phyloP scores from a whole-genome alignment of 495 filamentous ascomycete species.

The Penicillium crystallinum region DNA sequence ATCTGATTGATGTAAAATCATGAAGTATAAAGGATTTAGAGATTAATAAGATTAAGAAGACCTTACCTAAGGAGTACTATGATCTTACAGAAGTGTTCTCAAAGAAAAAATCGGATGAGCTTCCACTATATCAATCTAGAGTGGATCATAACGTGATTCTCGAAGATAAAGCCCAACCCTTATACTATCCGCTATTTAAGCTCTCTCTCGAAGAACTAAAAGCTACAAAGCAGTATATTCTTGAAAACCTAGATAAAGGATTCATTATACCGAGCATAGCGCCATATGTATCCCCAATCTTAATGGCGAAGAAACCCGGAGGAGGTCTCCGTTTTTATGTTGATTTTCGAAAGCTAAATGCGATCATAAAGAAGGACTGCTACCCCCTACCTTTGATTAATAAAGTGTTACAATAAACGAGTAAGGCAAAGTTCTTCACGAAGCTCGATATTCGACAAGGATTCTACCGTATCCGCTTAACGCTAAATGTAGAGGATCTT shows the following conservation, averaged over 20 bases:
- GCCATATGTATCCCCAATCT: conserved; percentile 21
- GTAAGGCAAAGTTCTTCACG: conserved; percentile 31
- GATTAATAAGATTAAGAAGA: too few species aligned
- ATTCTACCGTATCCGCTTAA: conserved; percentile 36
- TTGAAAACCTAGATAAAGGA: not conserved
- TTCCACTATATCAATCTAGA: not conserved
- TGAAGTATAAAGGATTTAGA: too few species aligned
- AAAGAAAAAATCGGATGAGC: conserved; percentile 2
- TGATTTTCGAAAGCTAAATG: too few species aligned
- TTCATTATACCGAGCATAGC: conserved; percentile 38
- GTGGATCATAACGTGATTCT: not conserved
- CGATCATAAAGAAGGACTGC: too few species aligned
- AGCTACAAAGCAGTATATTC: too few species aligned
- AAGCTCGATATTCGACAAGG: conserved; percentile 42
- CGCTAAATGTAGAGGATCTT: conserved; percentile 10
- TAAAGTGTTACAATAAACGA: conserved; percentile 25
- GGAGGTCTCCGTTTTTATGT: conserved; percentile 36
- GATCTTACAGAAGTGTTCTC: not conserved
- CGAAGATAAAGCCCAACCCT: not conserved
- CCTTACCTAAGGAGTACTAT: not conserved
- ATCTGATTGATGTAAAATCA: too few species aligned
- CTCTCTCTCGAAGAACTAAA: too few species aligned
- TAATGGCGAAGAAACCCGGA: conserved; percentile 32
- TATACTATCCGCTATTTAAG: conserved; percentile 1
- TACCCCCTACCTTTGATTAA: too few species aligned